Evolutionary conservation across 2,329 filamentous ascomycete genomes (phyloP), one percentile per base, ranked within the genome.

Genomic region (Laburnicola sp.): DNA sequence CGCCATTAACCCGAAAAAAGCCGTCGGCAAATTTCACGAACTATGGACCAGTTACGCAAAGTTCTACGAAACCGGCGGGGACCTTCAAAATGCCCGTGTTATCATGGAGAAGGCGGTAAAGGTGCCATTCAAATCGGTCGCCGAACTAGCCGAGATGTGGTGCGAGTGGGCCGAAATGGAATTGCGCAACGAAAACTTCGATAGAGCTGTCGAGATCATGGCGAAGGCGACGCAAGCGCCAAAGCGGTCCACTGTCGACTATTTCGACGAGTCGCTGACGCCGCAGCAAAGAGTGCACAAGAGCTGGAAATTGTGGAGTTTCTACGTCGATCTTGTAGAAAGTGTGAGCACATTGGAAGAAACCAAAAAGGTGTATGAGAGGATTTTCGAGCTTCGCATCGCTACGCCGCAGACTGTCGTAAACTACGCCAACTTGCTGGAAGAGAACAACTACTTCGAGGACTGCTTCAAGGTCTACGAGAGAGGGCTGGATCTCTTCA

Each of bases 111-210:
- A 97, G 75, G 93, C 93, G 10, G 89, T 96, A 68, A 97, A 97
- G 69, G 94, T 99, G 1, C 92, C 93, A 0, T 99, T 95, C 80
- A 97, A 96, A 69, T 95, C 92, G 0, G 93, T 99, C n/a, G 86
- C 89, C 27, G 94, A 99, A 74, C 81, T 99, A 51, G 94, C 94
- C 21, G 94, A 99, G 66, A 96, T 94, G 82, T 99, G 94, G 94
- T 95, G 95, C 58, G 91, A 96, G 75, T 99, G 94, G 93, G 93
- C 95, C 1, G 93, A 99, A 74, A 91, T 99, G 88, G 94, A 99
- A 72, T 80, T 99, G 42, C 88, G 94, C 42, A 91, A 91, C 65
- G 92, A 97, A 66, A 95, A 97, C 68, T 97, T 97, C 59, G 92
- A 97, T 69, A 88, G 89, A 65, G 94, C 95, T 2, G 87, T 97